These are phyloP conservation scores for Nematodospora valgi DNA, from an alignment of 805 yeast genomes.

Conservation along the genomic window DNA sequence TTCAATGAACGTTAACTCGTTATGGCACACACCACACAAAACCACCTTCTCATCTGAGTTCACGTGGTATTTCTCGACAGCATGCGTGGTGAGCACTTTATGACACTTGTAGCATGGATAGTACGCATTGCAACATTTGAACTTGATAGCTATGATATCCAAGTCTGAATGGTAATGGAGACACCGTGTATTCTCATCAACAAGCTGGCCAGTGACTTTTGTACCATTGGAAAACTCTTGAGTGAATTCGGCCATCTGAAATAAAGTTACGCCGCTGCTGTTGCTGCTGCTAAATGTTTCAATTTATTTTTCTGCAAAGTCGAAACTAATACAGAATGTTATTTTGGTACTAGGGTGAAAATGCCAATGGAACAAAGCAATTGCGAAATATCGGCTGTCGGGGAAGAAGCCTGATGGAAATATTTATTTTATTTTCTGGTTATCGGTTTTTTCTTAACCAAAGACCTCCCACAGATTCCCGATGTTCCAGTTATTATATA, in stretches of 20 bases:
- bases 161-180: constrained; percentile 30
- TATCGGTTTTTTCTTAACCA: too few relatives aligned
- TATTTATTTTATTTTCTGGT: too few relatives aligned
- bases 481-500: too few relatives aligned
- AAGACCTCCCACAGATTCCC: too few relatives aligned
- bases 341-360: too few relatives aligned
- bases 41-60: constrained; percentile 18
- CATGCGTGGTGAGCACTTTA: constrained; percentile 14
- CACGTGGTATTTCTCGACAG: constrained; percentile 12
- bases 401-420: too few relatives aligned
- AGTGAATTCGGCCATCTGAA: neutral
- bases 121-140: constrained; percentile 33
- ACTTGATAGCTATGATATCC: constrained; percentile 39
- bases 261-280: neutral
- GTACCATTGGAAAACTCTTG: neutral
- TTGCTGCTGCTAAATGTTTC: neutral
- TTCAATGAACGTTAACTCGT: constrained; percentile 25
- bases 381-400: too few relatives aligned
- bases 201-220: constrained; percentile 6
- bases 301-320: too few relatives aligned
- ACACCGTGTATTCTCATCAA: constrained; percentile 36
- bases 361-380: too few relatives aligned
- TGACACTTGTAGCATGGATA: constrained; percentile 43
- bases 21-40: constrained; percentile 35
- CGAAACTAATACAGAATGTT: too few relatives aligned